Evolutionary conservation across 208 protist species (phyloP), one percentile per base, ranked within the genome.

Genomic region (Herpetomonas muscarum): DNA sequence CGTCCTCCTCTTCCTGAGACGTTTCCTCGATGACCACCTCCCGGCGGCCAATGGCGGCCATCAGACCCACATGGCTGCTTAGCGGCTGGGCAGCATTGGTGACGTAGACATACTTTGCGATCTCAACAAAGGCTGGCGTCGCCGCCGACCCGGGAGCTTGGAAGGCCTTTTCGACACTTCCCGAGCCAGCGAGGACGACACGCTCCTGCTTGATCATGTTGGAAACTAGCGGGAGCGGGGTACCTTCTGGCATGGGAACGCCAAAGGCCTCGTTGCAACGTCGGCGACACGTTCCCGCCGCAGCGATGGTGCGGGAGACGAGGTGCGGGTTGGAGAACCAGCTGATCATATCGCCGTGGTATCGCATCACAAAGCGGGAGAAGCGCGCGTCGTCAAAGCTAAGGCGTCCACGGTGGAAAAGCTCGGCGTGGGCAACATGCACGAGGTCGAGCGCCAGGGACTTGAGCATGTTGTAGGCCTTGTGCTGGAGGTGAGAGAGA

Each of bases 391-490:
- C 22, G 9, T 62, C 41, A 0, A 55, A 2, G 0, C 66, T 32
- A 1, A 77, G 50, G 2, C 4, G 34, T 2, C 67, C 44, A 17
- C 88, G 82, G 55, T 87, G 83, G 32, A 69, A 76, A 29, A 95
- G 74, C 55, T 95, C 88, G 24, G 73, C 44, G 57, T 90, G 87
- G 3, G 83, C 80, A 12, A 92, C 74, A 55, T 90, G 81, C 36
- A 91, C 53, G 12, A 95, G 45, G 50, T 74, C 79, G 10, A 95
- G 62, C 9, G 66, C 74, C 21, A 86, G 42, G 5, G 78, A 84
- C 61, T 90, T 90, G 29, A 91, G 55, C 57, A 58, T 47, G 32
- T 91, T 74, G 48, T 95, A 95, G 15, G 83, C 78, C 21, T 71
- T 76, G 31, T 79, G 76, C 61, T 93, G 88, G 37, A 95, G 53